Conservation (phyloP, 2,329 filamentous ascomycete genomes). For the Ophiosphaerella korrae region DNA sequence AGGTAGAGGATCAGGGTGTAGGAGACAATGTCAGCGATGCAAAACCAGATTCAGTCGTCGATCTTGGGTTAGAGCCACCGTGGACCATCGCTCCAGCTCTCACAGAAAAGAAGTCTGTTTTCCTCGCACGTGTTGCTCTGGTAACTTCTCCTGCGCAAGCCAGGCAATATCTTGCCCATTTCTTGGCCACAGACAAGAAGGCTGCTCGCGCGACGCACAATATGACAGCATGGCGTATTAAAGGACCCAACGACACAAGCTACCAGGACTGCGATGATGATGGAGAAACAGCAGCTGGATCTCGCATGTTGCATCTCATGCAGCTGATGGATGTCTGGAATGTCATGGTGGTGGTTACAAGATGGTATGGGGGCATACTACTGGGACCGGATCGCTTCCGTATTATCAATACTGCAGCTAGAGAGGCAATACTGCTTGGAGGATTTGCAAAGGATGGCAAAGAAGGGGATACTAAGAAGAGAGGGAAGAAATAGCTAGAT, state of each 20-base stretch:
- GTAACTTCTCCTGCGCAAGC: constrained; percentile 76
- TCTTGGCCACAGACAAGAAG: constrained; percentile 82
- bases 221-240: constrained; percentile 91
- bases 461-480: constrained; percentile 37
- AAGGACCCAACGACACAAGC: constrained; percentile 58
- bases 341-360: constrained; percentile 86
- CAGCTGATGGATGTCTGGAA: constrained; percentile 95
- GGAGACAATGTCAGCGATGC: constrained; percentile 4
- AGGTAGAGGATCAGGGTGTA: constrained; percentile 11
- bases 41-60: constrained; percentile 13
- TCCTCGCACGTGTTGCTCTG: constrained; percentile 75
- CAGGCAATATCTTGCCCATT: constrained; percentile 70
- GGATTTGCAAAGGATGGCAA: constrained; percentile 66
- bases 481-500: constrained; percentile 35
- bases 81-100: constrained; percentile 79
- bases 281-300: constrained; percentile 90
- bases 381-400: constrained; percentile 88
- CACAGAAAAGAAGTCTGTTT: constrained; percentile 84
- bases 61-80: constrained; percentile 53
- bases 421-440: constrained; percentile 81
- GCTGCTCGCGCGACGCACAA: constrained; percentile 90
- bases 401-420: constrained; percentile 83
- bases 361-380: constrained; percentile 94
- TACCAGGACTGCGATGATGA: constrained; percentile 96
- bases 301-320: constrained; percentile 84